phyloP scores from a whole-genome alignment of 139 green algal species.

The Coelastrella sp. region DNA sequence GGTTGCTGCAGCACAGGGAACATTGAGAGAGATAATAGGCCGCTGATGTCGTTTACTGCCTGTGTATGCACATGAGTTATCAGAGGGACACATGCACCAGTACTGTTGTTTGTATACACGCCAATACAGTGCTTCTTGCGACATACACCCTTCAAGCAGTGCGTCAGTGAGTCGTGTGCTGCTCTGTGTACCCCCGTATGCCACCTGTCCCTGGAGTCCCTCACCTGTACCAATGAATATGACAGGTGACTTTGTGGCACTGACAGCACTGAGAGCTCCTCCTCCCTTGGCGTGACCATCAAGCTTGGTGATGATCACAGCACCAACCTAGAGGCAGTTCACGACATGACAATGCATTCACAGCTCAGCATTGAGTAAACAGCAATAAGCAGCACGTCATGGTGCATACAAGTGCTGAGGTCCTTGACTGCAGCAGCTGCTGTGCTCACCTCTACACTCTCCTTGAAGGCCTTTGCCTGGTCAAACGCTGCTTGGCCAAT shows the following conservation, averaged over 20 bases:
- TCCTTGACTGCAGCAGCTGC: not conserved
- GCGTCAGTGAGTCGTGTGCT: too few species aligned
- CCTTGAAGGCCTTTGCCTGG: constrained; percentile 98
- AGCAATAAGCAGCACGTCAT: not conserved
- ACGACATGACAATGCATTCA: not conserved
- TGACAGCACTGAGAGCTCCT: constrained; percentile 92
- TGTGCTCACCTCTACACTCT: constrained; percentile 85
- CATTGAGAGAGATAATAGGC: too few species aligned
- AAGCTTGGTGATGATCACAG: constrained; percentile 99
- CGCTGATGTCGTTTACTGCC: too few species aligned
- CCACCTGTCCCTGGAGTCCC: not conserved
- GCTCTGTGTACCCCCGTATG: too few species aligned
- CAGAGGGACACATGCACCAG: too few species aligned
- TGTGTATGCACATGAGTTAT: not conserved
- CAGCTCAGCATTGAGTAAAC: not conserved
- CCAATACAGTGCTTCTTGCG: too few species aligned
- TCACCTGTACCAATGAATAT: constrained; percentile 96
- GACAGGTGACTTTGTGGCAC: constrained; percentile 94
- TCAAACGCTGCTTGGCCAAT: constrained; percentile 98
- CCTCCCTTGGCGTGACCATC: constrained; percentile 99
- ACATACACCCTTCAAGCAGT: too few species aligned
- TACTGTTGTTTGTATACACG: too few species aligned
- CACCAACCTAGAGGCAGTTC: constrained; percentile 57
- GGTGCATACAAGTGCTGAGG: not conserved
- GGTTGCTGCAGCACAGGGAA: not conserved